A percentile compares a stretch with the other conserved stretches of the same genome.
phyloP scores from a whole-genome alignment of 345 rosid species.

The Populus pruinosa region DNA sequence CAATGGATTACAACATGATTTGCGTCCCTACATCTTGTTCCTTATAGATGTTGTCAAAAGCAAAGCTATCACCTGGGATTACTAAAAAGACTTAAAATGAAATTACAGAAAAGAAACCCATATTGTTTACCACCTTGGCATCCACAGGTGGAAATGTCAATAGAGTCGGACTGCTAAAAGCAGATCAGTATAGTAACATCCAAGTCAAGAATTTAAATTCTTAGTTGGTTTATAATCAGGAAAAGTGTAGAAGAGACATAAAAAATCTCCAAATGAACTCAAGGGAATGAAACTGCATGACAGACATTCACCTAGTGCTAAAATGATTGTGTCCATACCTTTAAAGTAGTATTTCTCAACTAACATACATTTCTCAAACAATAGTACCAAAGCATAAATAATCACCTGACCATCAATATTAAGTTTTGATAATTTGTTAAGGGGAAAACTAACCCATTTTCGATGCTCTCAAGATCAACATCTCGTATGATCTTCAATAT shows the following conservation, averaged over 20 bases:
- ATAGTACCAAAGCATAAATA: neutral
- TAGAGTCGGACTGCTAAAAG: neutral
- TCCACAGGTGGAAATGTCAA: neutral
- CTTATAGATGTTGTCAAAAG: neutral
- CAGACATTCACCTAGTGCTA: neutral
- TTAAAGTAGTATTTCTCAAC: neutral
- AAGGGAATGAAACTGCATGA: neutral
- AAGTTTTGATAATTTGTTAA: neutral
- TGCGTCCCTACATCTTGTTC: neutral
- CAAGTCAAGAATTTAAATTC: neutral
- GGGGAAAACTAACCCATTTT: conserved; percentile 60
- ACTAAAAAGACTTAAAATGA: neutral
- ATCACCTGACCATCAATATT: neutral
- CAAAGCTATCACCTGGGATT: neutral
- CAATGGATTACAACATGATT: too few species aligned
- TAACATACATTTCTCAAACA: neutral
- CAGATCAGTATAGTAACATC: neutral
- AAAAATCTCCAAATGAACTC: neutral
- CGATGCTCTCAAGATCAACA: conserved; percentile 65
- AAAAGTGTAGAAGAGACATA: neutral
- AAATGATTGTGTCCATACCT: neutral
- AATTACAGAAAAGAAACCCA: neutral
- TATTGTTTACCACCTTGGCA: neutral
- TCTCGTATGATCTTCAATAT: conserved; percentile 60
- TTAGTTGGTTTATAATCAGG: neutral